Evolutionary conservation across 331 rosid genomes (phyloP), one percentile per base, ranked within the genome.

Genomic region (Saraca asoca): DNA sequence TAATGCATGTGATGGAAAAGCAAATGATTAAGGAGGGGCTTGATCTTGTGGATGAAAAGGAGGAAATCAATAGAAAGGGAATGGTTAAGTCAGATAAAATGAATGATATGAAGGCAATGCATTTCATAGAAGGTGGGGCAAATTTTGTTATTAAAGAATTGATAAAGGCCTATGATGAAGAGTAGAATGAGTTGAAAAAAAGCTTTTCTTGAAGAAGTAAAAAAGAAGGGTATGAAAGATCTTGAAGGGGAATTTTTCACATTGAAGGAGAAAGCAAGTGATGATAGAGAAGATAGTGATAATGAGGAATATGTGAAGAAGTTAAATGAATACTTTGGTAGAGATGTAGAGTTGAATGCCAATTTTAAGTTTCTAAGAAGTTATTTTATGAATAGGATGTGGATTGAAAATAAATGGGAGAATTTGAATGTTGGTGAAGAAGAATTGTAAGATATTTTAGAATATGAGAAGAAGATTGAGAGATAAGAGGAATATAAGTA

Each of bases 401-500:
- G 97, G 97, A 38, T 81, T 52, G 85, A 78, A 52, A 78, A 75
- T 72, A 79, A 19, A 19, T 35, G 39, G 71, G 67, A 61, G 70
- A 65, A 54, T 48, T n/a, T 3, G 4, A 64, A 68, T 58, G 62
- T 81, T 34, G 79, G 46, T 51, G 87, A 82, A 48, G 96, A 84
- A 13, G 91, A 85, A 29, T 68, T 87, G 83, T 64, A 77, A 69
- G 69, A 42, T 68, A 49, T 92, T 49, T 84, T 87, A 0, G 90
- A 92, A 44, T 95, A 88, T 48, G 97, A 93, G 61, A 74, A 70
- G 62, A 85, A 79, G 79, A 76, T 89, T 4, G 91, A 90, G 74
- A 81, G 73, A 75, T 90, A 84, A 61, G 96, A 90, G 87, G 96
- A 84, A 73, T 88, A 82, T 7, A 95, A 93, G 82, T 77, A 78